Base-by-base conservation (phyloP, 2,329 filamentous ascomycete species). In the Aspergillus melleus region DNA sequence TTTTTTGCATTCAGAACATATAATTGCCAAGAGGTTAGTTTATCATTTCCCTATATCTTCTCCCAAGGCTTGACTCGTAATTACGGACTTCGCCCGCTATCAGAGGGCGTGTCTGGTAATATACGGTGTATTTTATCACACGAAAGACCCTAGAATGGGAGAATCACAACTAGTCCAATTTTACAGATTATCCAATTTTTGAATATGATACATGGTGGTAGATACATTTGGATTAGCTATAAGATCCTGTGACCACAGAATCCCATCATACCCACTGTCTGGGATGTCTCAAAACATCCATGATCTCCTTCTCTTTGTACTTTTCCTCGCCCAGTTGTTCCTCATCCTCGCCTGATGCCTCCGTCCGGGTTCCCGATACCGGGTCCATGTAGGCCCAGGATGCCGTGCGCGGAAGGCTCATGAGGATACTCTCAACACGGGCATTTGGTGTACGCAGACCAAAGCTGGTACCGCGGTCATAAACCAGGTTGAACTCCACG, bases 401-500 rank as follows among this genome's bases (percentile, higher is more conserved):
- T 24, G 95, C 95, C 14, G 94, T 98, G 65, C 96, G 81, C 6
- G 95, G 95, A 74, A 99, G 80, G 77, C 92, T 97, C 92, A 99
- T 98, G 66, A 99, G 79, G 60, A 99, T 99, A 76, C 93, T 97
- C 83, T 99, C 95, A 2, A 99, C 88, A 62, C 95, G 85, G 6
- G 93, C 90, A 47, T 92, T 92, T 0, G 95, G 95, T 0, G 94
- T 96, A 72, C 95, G 95, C 64, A 99, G 80, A 1, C 95, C 95
- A 76, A 99, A 99, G 8, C 90, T 88, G 2, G 95, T 99, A 2
- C 95, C 95, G 26, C 95, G 87, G 79, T 99, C 95, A 78, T 99
- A 93, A 58, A 99, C 92, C 42, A 99, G 84, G 78, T 99, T 99
- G 78, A 99, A 99, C 79, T 99, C 95, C 64, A 99, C 95, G 74